phyloP scores from a whole-genome alignment of 768 basidiomycete species.

The Auricularia auricula-judae region DNA sequence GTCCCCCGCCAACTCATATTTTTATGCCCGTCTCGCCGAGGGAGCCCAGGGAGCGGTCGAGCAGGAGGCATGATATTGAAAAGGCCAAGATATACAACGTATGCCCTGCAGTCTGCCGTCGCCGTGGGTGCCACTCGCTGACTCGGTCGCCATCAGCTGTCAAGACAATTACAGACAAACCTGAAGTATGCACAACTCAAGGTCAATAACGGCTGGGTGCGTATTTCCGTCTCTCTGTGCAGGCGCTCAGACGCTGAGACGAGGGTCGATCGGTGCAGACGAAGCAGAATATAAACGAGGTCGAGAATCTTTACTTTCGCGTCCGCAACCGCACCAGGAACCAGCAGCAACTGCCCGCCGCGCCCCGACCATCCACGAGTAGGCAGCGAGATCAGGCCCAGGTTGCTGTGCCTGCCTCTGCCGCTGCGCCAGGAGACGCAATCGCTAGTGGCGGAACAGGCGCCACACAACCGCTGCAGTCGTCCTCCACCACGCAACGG shows the following conservation, averaged over 20 bases:
- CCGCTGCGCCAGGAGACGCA: too few relatives aligned
- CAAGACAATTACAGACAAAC: conserved; percentile 60
- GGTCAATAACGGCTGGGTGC: conserved; percentile 73
- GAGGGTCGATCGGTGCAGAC: not conserved
- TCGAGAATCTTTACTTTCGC: conserved; percentile 73
- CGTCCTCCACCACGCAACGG: too few relatives aligned
- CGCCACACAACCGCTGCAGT: too few relatives aligned
- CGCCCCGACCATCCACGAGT: too few relatives aligned
- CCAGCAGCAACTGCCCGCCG: not conserved
- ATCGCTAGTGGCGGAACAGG: too few relatives aligned
- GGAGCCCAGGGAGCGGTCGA: too few relatives aligned
- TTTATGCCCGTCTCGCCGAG: too few relatives aligned
- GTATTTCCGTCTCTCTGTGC: conserved; percentile 14
- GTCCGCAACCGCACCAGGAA: not conserved
- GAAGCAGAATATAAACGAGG: conserved; percentile 69
- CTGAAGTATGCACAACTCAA: conserved; percentile 70
- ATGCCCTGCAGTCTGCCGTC: not conserved
- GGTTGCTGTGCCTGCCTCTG: too few relatives aligned
- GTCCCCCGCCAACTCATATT: too few relatives aligned
- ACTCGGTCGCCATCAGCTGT: conserved; percentile 32
- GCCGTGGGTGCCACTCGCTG: not conserved
- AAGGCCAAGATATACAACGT: too few relatives aligned
- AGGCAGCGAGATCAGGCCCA: too few relatives aligned
- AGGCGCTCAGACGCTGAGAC: not conserved
- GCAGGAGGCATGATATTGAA: too few relatives aligned